Conservation (phyloP, 2,329 filamentous ascomycete species). For the Pseudocercospora eumusae region DNA sequence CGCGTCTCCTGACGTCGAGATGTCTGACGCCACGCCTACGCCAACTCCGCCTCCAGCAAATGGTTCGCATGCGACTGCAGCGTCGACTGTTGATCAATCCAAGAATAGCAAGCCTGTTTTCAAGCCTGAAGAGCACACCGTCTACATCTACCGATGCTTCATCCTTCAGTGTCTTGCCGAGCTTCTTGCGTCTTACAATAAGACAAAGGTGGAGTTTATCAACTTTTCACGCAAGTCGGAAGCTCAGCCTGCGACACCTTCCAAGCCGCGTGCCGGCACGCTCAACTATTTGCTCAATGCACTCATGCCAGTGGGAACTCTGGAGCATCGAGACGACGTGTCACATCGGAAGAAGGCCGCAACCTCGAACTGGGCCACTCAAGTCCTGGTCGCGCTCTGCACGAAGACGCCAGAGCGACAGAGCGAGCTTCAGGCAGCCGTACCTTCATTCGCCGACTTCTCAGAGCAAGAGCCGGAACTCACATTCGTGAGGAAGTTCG, state of each 20-base stretch:
- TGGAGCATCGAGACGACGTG: constrained; percentile 72
- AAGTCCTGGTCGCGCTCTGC: constrained; percentile 82
- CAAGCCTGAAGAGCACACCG: constrained; percentile 89
- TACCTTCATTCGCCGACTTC: constrained; percentile 37
- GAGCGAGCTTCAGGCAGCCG: constrained; percentile 32
- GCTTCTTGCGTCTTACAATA: constrained; percentile 85
- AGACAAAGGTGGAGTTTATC: constrained; percentile 97
- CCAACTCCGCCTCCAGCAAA: constrained; percentile 30
- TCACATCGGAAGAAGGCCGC: constrained; percentile 79
- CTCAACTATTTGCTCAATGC: constrained; percentile 90
- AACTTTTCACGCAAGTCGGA: constrained; percentile 95
- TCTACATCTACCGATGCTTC: constrained; percentile 96
- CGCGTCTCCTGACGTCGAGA: constrained; percentile 44
- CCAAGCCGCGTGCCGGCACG: constrained; percentile 88
- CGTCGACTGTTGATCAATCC: constrained; percentile 49
- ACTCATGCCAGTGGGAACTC: constrained; percentile 66
- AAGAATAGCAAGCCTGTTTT: constrained; percentile 73
- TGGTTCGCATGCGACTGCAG: constrained; percentile 35
- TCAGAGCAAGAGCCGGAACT: constrained; percentile 80
- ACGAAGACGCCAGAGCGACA: constrained; percentile 81
- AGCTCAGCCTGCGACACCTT: constrained; percentile 78
- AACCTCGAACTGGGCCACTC: constrained; percentile 83
- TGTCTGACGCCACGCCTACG: constrained; percentile 38
- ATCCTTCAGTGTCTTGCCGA: constrained; percentile 89
- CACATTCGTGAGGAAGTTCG: constrained; percentile 89